Evolutionary conservation across 106 monocot species (phyloP).

Genomic region (Allium sativum): DNA sequence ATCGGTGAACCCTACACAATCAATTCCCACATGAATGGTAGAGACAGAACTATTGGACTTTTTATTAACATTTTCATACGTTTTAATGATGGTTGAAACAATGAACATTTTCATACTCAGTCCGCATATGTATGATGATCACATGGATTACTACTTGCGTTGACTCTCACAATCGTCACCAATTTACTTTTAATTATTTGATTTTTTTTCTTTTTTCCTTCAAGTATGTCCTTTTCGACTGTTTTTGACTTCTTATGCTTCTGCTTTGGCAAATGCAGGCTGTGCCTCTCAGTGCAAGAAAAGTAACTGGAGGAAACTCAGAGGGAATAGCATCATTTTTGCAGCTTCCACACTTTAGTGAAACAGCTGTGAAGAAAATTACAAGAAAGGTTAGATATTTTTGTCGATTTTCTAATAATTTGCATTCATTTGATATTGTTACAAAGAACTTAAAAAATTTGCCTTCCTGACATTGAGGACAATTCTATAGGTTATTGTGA

Average conservation of each 20-base stretch:
- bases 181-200: background rate
- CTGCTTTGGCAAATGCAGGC: slow-evolving; percentile 37
- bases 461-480: background rate
- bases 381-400: slow-evolving; percentile 46
- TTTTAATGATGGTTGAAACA: too few species aligned
- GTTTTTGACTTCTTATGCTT: background rate
- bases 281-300: slow-evolving; percentile 83
- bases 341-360: slow-evolving; percentile 92
- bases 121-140: too few species aligned
- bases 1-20: too few species aligned
- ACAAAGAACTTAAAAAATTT: too few species aligned
- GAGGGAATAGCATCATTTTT: slow-evolving; percentile 85
- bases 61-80: too few species aligned
- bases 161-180: too few species aligned
- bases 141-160: too few species aligned
- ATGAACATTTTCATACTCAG: too few species aligned
- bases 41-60: too few species aligned
- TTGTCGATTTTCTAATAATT: background rate
- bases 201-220: background rate
- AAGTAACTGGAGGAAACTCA: slow-evolving; percentile 58
- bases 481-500: background rate
- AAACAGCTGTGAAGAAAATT: slow-evolving; percentile 70
- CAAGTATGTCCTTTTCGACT: background rate
- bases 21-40: too few species aligned
- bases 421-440: background rate